phyloP scores from a whole-genome alignment of 495 filamentous ascomycete genomes.

The Saxophila tyrrhenica region DNA sequence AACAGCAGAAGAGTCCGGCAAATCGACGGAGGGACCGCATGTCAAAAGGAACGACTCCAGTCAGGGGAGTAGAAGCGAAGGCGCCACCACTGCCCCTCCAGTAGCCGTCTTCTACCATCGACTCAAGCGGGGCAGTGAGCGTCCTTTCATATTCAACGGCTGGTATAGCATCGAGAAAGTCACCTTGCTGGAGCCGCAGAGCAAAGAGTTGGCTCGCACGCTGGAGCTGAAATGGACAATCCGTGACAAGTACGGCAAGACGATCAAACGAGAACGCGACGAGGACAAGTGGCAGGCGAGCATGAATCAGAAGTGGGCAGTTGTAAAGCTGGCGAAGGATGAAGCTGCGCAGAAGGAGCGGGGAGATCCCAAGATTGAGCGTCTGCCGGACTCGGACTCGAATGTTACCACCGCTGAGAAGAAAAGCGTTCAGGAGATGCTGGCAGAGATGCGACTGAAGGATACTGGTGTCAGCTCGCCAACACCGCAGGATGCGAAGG shows the following conservation, averaged over 20 bases:
- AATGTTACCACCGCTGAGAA: background rate
- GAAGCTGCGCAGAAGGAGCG: conserved; percentile 1
- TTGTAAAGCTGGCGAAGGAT: conserved; percentile 9
- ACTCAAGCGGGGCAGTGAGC: no score
- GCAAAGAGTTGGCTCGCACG: conserved; percentile 14
- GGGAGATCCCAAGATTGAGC: conserved; percentile 11
- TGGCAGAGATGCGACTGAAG: conserved; percentile 2
- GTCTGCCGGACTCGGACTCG: background rate
- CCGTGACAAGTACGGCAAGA: conserved; percentile 1
- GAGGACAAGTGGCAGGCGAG: conserved; percentile 7
- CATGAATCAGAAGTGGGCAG: conserved; percentile 15
- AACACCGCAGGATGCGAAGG: no score
- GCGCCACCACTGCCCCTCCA: no score
- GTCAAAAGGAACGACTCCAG: no score
- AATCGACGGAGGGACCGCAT: background rate
- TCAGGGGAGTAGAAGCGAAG: no score
- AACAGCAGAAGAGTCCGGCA: background rate
- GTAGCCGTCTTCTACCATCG: no score
- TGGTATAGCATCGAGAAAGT: conserved; percentile 7
- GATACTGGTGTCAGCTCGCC: background rate
- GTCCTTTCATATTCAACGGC: conserved; percentile 7
- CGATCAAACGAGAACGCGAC: conserved; percentile 3
- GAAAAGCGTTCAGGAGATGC: conserved; percentile 17
- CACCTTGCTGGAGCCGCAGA: conserved; percentile 8
- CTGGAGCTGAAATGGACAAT: conserved; percentile 17